Evolutionary conservation across 495 filamentous ascomycete genomes (phyloP).

Genomic region (Baudoinia panamericana): DNA sequence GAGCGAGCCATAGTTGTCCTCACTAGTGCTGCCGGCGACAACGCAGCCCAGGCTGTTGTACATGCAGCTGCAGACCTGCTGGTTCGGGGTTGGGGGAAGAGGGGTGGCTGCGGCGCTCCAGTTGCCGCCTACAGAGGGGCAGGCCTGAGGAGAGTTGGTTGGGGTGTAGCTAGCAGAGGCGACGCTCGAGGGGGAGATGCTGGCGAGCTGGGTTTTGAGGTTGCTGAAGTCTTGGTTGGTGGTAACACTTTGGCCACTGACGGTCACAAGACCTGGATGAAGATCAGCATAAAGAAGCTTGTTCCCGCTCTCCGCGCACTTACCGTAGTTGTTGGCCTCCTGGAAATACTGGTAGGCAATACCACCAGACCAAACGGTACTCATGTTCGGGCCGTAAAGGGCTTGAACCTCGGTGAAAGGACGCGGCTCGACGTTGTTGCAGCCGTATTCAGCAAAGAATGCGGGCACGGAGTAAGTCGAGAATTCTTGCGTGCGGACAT

Average conservation of each 20-base stretch:
- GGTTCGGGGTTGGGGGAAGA: conserved; percentile 71
- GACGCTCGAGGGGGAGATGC: conserved; percentile 50
- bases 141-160: conserved; percentile 59
- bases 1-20: conserved; percentile 45
- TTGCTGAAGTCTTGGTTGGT: conserved; percentile 61
- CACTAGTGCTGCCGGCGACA: conserved; percentile 37
- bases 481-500: conserved; percentile 70
- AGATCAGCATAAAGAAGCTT: background rate
- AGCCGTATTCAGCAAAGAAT: conserved; percentile 98
- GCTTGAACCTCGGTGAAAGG: conserved; percentile 75
- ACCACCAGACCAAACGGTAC: conserved; percentile 66
- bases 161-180: conserved; percentile 57
- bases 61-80: conserved; percentile 72
- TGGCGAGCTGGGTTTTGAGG: conserved; percentile 57
- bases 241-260: conserved; percentile 42
- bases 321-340: conserved; percentile 80
- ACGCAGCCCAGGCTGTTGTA: conserved; percentile 53
- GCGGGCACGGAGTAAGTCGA: conserved; percentile 74
- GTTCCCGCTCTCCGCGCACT: too few species aligned
- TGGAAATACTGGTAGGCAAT: conserved; percentile 88
- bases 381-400: conserved; percentile 72
- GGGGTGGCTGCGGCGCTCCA: conserved; percentile 55
- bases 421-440: conserved; percentile 65
- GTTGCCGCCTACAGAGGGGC: conserved; percentile 47
- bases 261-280: conserved; percentile 47